Base-by-base conservation (phyloP, 306 rosid species). In the Vicia sativa region DNA sequence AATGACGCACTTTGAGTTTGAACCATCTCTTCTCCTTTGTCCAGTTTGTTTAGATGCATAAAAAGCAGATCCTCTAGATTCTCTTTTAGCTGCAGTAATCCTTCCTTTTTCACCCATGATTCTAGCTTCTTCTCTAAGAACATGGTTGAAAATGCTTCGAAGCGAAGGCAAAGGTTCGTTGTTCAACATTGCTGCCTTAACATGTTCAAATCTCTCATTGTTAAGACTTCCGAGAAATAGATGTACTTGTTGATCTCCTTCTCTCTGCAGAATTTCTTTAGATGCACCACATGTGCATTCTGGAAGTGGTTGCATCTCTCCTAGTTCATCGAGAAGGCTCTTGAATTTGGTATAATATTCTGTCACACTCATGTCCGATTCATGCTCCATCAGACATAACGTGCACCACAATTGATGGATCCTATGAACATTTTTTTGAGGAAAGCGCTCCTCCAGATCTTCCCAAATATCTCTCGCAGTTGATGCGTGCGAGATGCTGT, bases 261-360 rank as follows among this genome's bases (percentile, higher is more conserved):
- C 52, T 45, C 52, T 45, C 52, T 45, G 52, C 19, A 45, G 8
- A 45, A 45, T 45, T 45, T 45, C 52, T 45, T 45, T 45, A 45
- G 52, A 45, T 45, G 52, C 52, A 45, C 52, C 52, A 45, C 18
- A 45, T 14, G 52, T 45, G 52, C 52, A 45, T 15, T 45, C 21
- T n/a, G 19, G 52, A 45, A 45, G 19, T 15, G 18, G 52, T 45
- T 45, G 9, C 52, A 45, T 2, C 18, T 48, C 54, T 14, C 11
- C 54, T 15, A 48, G 54, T 48, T 48, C 54, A 48, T 15, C 54
- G 15, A 15, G 11, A 4, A 48, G 54, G 2, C 54, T 48, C 25
- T 48, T 48, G 3, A 48, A 48, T 16, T 6, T 48, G 23, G 25
- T 48, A 8, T 48, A 15, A 7, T 48, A 48, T 15, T 48, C 11